Conservation (phyloP, 805 yeast genomes). For the Candida sakaeoensis region DNA sequence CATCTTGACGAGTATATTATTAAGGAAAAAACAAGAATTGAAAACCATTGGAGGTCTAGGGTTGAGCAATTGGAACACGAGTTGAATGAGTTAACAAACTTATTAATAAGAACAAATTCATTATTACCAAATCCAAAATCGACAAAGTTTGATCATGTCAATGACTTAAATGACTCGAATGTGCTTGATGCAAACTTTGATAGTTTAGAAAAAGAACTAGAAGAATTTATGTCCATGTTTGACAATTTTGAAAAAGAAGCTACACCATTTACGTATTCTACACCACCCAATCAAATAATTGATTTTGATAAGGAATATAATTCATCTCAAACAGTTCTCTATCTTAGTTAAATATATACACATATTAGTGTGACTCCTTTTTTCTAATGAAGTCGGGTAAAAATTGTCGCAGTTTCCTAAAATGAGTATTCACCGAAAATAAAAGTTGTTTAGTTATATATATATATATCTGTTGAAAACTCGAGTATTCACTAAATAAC, state of each 20-base stretch:
- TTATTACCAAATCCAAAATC: not conserved
- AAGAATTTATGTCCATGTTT: too few relatives aligned
- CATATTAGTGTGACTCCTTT: too few relatives aligned
- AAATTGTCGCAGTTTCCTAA: not conserved
- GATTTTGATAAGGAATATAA: not conserved
- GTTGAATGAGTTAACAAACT: not conserved
- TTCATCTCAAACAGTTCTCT: too few relatives aligned
- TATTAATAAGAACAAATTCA: not conserved
- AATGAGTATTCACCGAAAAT: too few relatives aligned
- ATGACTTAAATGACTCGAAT: not conserved
- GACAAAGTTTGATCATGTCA: not conserved
- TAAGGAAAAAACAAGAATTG: conserved; percentile 2
- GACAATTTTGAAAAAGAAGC: too few relatives aligned
- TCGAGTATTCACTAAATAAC: not conserved
- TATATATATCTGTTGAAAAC: too few relatives aligned
- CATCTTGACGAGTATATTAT: conserved; percentile 2
- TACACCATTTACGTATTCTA: not conserved
- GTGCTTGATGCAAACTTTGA: too few relatives aligned
- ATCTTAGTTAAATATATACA: too few relatives aligned
- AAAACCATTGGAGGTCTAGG: not conserved
- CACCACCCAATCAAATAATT: not conserved
- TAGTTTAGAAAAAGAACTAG: too few relatives aligned
- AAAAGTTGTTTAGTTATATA: too few relatives aligned
- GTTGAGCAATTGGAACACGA: conserved; percentile 1
- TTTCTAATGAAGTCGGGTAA: too few relatives aligned